phyloP scores from a whole-genome alignment of 345 rosid genomes.

The Zanthoxylum bungeanum region DNA sequence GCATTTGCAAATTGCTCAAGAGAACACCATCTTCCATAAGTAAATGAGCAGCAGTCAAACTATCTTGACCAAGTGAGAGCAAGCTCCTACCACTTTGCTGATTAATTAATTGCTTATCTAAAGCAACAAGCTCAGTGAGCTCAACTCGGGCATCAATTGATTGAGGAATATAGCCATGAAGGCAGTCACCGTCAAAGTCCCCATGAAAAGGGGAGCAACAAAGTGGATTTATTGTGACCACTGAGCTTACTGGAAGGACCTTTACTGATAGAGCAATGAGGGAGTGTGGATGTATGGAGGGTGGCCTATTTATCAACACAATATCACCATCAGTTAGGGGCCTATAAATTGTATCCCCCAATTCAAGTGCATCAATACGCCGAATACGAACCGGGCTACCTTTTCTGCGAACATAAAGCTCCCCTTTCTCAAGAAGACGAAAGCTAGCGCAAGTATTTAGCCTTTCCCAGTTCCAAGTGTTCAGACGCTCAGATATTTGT shows the following conservation, averaged over 20 bases:
- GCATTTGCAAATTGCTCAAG: conserved; percentile 54
- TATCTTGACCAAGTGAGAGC: conserved; percentile 78
- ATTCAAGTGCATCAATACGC: conserved; percentile 42
- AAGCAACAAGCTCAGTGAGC: conserved; percentile 78
- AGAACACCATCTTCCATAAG: conserved; percentile 50
- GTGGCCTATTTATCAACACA: conserved; percentile 84
- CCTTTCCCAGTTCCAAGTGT: conserved; percentile 61
- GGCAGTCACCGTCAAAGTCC: conserved; percentile 96
- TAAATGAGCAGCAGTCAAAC: conserved; percentile 71
- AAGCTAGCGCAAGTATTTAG: conserved; percentile 43
- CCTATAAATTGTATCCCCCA: conserved; percentile 65
- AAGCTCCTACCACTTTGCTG: conserved; percentile 76
- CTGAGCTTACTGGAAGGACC: conserved; percentile 64
- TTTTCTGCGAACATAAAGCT: conserved; percentile 55
- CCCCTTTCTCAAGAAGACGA: conserved; percentile 58
- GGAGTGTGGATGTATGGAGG: conserved; percentile 92
- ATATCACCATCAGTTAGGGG: conserved; percentile 71
- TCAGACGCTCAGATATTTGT: conserved; percentile 71
- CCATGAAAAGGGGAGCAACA: conserved; percentile 88
- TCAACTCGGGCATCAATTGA: conserved; percentile 68
- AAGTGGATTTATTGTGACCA: conserved; percentile 81
- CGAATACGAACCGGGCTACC: conserved; percentile 47
- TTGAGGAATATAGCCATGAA: conserved; percentile 94
- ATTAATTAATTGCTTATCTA: conserved; percentile 71
- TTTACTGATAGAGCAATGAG: conserved; percentile 72